Percentiles rank a stretch among this genome's conserved stretches.
Evolutionary conservation across 352 stramenopile species (phyloP).

Genomic region (Lagenidium giganteum): DNA sequence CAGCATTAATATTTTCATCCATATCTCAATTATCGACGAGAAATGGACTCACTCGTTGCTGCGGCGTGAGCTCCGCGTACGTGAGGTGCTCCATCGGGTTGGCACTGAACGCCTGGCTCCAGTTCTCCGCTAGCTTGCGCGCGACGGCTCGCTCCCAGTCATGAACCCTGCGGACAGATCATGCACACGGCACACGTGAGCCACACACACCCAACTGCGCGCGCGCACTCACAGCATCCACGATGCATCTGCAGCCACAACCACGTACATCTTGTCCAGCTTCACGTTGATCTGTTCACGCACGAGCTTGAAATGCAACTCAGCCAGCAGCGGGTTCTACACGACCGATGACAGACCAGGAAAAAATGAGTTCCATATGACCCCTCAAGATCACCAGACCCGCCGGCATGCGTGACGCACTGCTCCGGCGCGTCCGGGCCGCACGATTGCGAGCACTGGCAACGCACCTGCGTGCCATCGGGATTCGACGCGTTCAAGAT

Average conservation of each 20-base stretch:
- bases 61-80: slow-evolving; percentile 59
- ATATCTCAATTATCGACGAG: background rate
- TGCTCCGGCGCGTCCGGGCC: no score
- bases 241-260: background rate
- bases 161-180: slow-evolving; percentile 45
- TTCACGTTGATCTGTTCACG: slow-evolving; percentile 69
- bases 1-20: no score
- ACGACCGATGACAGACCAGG: background rate
- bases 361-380: slow-evolving; percentile 5
- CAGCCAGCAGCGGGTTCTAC: slow-evolving; percentile 64
- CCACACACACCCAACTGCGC: background rate
- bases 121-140: slow-evolving; percentile 77
- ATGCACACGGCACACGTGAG: background rate
- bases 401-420: no score
- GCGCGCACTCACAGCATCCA: slow-evolving; percentile 3
- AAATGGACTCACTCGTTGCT: slow-evolving; percentile 36
- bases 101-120: slow-evolving; percentile 49
- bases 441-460: no score
- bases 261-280: slow-evolving; percentile 72
- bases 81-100: slow-evolving; percentile 57
- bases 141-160: slow-evolving; percentile 75
- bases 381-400: slow-evolving; percentile 2
- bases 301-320: slow-evolving; percentile 78
- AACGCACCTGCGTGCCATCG: slow-evolving; percentile 40
- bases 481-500: slow-evolving; percentile 37